These are phyloP conservation scores for Podospora didyma DNA, from an alignment of 495 filamentous ascomycete genomes.

Conservation along the genomic window DNA sequence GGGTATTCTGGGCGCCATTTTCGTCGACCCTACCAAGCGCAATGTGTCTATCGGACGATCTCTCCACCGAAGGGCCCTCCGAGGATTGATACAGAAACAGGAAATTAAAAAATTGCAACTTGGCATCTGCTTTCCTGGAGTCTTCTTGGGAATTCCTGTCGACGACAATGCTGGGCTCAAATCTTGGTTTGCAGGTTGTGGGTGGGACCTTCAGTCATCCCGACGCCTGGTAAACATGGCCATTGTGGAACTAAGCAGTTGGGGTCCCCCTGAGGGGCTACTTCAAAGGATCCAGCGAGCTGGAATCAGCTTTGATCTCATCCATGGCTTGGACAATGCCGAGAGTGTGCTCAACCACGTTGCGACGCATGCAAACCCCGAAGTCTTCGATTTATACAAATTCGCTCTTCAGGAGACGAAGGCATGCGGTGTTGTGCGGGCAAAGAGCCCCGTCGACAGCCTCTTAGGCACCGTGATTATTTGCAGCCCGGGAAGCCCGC, in stretches of 20 bases:
- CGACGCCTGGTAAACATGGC: constrained; percentile 57
- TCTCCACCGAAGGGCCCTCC: constrained; percentile 75
- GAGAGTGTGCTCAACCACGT: constrained; percentile 72
- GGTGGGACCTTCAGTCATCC: constrained; percentile 47
- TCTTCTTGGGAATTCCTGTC: constrained; percentile 76
- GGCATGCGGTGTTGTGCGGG: constrained; percentile 76
- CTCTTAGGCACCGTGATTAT: constrained; percentile 81
- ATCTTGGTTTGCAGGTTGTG: constrained; percentile 49
- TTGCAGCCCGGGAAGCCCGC: constrained; percentile 61
- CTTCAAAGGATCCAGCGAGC: constrained; percentile 65
- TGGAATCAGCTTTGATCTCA: constrained; percentile 68
- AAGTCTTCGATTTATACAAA: constrained; percentile 78
- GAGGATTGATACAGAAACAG: constrained; percentile 56
- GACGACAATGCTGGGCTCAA: constrained; percentile 46
- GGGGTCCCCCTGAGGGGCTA: constrained; percentile 72
- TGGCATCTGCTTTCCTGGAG: constrained; percentile 69
- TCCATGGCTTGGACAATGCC: constrained; percentile 75
- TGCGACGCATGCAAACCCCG: constrained; percentile 68
- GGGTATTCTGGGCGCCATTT: constrained; percentile 75
- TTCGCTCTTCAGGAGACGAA: constrained; percentile 69
- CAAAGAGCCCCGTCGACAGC: constrained; percentile 62
- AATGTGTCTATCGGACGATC: constrained; percentile 85
- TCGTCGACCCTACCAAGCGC: constrained; percentile 77
- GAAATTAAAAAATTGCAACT: constrained; percentile 74
- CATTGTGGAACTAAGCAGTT: constrained; percentile 61